phyloP scores from a whole-genome alignment of 768 basidiomycete species.

The Amanita rimosa region DNA sequence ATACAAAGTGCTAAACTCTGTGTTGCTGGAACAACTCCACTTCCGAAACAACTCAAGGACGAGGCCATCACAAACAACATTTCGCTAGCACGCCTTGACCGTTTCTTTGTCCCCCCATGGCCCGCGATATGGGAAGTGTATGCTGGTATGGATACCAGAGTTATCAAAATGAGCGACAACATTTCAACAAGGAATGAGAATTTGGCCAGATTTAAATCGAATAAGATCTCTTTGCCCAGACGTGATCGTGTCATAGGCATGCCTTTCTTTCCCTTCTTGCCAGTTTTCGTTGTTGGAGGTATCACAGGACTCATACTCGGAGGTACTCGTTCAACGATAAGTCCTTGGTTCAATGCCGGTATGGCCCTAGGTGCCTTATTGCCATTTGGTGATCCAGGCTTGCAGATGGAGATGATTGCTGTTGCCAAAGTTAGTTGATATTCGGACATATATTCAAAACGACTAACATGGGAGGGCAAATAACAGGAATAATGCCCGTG shows the following conservation, averaged over 20 bases:
- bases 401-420: constrained; percentile 58
- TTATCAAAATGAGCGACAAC: constrained; percentile 47
- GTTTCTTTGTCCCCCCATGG: constrained; percentile 3
- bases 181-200: constrained; percentile 58
- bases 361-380: constrained; percentile 6
- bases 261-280: constrained; percentile 18
- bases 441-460: background rate
- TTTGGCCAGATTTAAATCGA: constrained; percentile 55
- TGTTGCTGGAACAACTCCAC: constrained; percentile 55
- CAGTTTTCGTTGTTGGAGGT: background rate
- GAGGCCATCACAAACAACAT: constrained; percentile 51
- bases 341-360: constrained; percentile 1
- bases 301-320: constrained; percentile 4
- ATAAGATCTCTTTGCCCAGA: constrained; percentile 53
- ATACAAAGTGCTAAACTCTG: constrained; percentile 68
- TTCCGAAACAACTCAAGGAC: constrained; percentile 49
- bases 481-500: constrained; percentile 51
- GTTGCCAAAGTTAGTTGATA: background rate
- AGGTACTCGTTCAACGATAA: constrained; percentile 4
- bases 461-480: constrained; percentile 29
- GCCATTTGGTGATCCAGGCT: constrained; percentile 22
- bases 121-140: constrained; percentile 14
- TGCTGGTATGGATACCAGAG: constrained; percentile 37
- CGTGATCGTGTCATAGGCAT: constrained; percentile 38
- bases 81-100: constrained; percentile 21